These are phyloP conservation scores for Sanghuangporus sanghuang DNA, from an alignment of 1,284 basidiomycete species.

Conservation along the genomic window DNA sequence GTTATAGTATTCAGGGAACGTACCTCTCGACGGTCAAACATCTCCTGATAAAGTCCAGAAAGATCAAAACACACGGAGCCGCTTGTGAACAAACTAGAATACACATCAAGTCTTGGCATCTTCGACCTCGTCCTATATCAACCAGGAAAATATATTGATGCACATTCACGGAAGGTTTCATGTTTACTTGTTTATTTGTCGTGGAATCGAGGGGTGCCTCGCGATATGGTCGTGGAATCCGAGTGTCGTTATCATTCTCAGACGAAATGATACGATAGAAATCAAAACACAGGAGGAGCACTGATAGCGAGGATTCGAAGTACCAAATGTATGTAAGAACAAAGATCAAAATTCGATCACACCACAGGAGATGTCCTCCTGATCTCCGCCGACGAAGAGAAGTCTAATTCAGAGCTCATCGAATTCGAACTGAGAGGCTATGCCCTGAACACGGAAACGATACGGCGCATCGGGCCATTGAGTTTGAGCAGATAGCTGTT, in stretches of 20 bases:
- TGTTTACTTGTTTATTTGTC: background rate
- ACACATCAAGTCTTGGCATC: background rate
- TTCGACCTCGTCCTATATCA: background rate
- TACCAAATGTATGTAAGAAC: background rate
- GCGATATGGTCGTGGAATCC: background rate
- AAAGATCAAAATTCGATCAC: background rate
- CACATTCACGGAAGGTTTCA: background rate
- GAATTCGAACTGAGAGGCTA: background rate
- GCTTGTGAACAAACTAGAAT: background rate
- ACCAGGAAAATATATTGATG: background rate
- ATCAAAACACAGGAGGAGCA: background rate
- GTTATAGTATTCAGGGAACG: background rate
- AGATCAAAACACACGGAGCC: background rate
- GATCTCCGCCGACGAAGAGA: conserved; percentile 2
- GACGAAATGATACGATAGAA: background rate
- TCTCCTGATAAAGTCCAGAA: background rate
- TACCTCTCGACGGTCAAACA: background rate
- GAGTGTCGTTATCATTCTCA: background rate
- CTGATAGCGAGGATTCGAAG: background rate
- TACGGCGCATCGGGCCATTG: background rate
- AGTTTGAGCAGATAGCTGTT: background rate
- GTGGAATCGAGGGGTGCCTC: background rate
- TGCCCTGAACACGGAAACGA: background rate
- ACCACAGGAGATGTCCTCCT: background rate
- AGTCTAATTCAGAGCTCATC: background rate